Percentiles rank a stretch among this genome's conserved stretches.
Conservation (phyloP, 2,329 filamentous ascomycete species). For the Chlorencoelia australis region DNA sequence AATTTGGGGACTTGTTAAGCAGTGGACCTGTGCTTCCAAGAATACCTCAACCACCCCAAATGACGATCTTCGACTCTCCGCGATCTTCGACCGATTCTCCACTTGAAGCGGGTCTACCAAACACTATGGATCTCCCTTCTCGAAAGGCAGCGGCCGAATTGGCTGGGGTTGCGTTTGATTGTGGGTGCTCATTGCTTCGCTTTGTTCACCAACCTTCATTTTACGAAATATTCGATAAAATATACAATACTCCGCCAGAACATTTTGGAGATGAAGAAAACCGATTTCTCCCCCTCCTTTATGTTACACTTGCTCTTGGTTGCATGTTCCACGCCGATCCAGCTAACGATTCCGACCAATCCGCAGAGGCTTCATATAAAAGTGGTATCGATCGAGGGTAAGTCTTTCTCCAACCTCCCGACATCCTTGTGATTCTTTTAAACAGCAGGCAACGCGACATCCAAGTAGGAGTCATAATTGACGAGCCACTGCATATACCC, state of each 20-base stretch:
- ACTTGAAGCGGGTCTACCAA: conserved; percentile 21
- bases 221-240: conserved; percentile 62
- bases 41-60: conserved; percentile 31
- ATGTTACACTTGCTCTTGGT: conserved; percentile 60
- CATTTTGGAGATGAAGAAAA: conserved; percentile 54
- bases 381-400: conserved; percentile 47
- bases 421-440: conserved; percentile 2
- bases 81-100: conserved; percentile 24
- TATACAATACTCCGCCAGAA: conserved; percentile 62
- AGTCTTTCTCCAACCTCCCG: conserved; percentile 26
- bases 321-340: conserved; percentile 58
- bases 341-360: conserved; percentile 35
- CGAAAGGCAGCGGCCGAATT: conserved; percentile 43
- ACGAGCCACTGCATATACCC: too few relatives aligned
- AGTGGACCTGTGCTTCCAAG: conserved; percentile 49
- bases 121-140: conserved; percentile 56
- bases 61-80: conserved; percentile 22
- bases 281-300: conserved; percentile 59
- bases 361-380: conserved; percentile 39
- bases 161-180: conserved; percentile 46
- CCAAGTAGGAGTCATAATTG: too few relatives aligned
- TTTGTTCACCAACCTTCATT: conserved; percentile 78
- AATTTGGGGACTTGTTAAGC: conserved; percentile 70
- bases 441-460: too few relatives aligned
- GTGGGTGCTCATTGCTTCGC: conserved; percentile 49